Conservation (phyloP, 1,139 yeast genomes). For the Entelexis paramagnoliae region DNA sequence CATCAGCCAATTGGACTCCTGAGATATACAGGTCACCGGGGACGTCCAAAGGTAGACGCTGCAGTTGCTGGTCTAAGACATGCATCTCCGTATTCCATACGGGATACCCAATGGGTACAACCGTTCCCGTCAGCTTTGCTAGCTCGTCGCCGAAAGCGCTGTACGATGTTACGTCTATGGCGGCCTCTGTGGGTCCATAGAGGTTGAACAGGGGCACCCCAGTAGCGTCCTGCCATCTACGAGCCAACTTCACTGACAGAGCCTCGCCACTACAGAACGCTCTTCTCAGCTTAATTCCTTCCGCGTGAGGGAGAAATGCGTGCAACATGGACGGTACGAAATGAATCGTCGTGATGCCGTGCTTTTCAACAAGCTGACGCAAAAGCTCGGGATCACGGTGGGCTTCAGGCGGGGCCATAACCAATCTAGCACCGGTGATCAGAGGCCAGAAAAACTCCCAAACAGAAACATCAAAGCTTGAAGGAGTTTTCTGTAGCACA, state of each 20-base stretch:
- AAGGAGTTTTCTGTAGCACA: conserved; percentile 18
- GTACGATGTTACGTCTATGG: conserved; percentile 17
- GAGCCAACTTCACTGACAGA: conserved; percentile 6
- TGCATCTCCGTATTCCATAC: conserved; percentile 18
- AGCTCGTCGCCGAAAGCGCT: conserved; percentile 9
- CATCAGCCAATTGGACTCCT: conserved; percentile 27
- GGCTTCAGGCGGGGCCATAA: conserved; percentile 19
- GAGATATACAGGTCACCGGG: conserved; percentile 26
- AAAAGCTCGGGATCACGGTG: conserved; percentile 15
- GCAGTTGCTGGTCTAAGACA: conserved; percentile 7
- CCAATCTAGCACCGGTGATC: conserved; percentile 12
- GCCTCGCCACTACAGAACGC: conserved; percentile 20
- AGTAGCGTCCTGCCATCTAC: conserved; percentile 5
- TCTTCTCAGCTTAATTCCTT: neutral
- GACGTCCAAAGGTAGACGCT: conserved; percentile 23
- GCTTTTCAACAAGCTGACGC: neutral
- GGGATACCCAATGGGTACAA: conserved; percentile 18
- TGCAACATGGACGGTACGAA: conserved; percentile 20
- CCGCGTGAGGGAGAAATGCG: conserved; percentile 6
- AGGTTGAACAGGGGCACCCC: conserved; percentile 16
- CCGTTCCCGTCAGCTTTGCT: neutral
- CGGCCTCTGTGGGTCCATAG: conserved; percentile 21
- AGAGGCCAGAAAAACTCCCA: conserved; percentile 21
- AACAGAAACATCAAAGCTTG: conserved; percentile 19
- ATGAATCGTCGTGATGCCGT: conserved; percentile 13